These are phyloP conservation scores for Fusarium acutatum DNA, from an alignment of 2,329 filamentous ascomycete genomes.

Conservation along the genomic window DNA sequence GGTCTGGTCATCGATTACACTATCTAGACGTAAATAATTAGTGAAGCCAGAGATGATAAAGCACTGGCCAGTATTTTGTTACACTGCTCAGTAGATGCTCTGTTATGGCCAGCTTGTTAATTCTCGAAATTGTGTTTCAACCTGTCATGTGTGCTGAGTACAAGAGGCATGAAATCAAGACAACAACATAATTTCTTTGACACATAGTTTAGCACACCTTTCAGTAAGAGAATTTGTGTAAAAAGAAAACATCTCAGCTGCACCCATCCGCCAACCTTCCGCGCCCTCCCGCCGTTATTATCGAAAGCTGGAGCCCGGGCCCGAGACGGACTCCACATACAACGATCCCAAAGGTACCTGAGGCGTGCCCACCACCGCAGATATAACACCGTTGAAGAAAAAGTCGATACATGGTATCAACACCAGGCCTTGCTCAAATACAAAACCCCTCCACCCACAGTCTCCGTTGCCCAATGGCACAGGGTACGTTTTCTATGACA, in stretches of 20 bases:
- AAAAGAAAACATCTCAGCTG: not conserved
- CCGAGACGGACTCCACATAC: slow-evolving; percentile 18
- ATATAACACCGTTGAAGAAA: slow-evolving; percentile 11
- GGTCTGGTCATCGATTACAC: not conserved
- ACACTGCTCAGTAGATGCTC: not conserved
- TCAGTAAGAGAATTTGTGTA: no score
- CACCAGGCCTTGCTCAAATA: slow-evolving; percentile 15
- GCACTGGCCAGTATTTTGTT: not conserved
- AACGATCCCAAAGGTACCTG: not conserved
- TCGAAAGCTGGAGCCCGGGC: slow-evolving; percentile 29
- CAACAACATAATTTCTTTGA: not conserved
- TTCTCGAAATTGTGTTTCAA: not conserved
- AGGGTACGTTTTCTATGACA: slow-evolving; percentile 23
- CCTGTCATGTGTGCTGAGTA: not conserved
- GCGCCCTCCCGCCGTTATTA: slow-evolving; percentile 12
- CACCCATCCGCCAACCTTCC: not conserved
- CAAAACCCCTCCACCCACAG: slow-evolving; percentile 9
- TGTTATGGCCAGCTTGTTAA: not conserved
- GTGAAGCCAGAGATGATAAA: not conserved
- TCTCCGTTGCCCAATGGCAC: slow-evolving; percentile 18
- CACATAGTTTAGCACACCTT: not conserved
- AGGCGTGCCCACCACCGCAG: not conserved
- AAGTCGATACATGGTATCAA: not conserved
- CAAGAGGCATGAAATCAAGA: not conserved
- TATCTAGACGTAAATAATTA: not conserved